Conservation (phyloP, 2,329 filamentous ascomycete species). For the Aspergillus chevalieri region DNA sequence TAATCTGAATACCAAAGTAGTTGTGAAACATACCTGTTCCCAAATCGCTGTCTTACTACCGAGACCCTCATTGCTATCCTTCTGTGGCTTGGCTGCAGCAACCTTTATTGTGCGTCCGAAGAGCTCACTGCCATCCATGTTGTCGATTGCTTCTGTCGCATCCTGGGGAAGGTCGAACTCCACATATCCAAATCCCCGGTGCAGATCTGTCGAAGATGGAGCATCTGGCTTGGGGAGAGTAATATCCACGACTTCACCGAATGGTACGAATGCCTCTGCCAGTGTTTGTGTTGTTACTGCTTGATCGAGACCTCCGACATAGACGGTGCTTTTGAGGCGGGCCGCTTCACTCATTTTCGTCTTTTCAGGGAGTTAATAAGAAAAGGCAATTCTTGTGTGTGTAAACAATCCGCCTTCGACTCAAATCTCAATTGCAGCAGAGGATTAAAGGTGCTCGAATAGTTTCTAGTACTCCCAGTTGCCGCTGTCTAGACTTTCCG, state of each 20-base stretch:
- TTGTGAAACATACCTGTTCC: constrained; percentile 68
- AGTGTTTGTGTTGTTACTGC: constrained; percentile 69
- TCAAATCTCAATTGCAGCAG: background rate
- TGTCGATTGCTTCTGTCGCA: constrained; percentile 92
- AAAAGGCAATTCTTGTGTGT: no score
- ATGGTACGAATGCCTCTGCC: constrained; percentile 89
- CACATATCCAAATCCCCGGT: constrained; percentile 93
- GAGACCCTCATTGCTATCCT: constrained; percentile 77
- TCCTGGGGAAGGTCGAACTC: constrained; percentile 84
- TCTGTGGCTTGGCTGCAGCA: constrained; percentile 83
- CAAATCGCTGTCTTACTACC: constrained; percentile 92
- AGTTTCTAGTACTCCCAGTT: no score
- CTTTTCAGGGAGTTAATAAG: background rate
- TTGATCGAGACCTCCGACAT: constrained; percentile 81
- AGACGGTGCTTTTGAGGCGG: constrained; percentile 84
- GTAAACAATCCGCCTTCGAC: background rate
- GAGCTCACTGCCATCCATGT: constrained; percentile 96
- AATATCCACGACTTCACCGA: constrained; percentile 90
- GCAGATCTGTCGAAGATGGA: constrained; percentile 68
- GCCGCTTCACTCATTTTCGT: constrained; percentile 67
- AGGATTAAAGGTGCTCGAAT: no score
- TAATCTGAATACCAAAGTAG: constrained; percentile 2
- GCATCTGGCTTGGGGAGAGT: constrained; percentile 82
- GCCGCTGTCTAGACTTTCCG: constrained; percentile 9
- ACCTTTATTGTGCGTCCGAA: constrained; percentile 91